A percentile compares a stretch with the other conserved stretches of the same genome.
These are phyloP conservation scores for Spatholobus suberectus DNA, from an alignment of 306 rosid genomes.

Conservation along the genomic window DNA sequence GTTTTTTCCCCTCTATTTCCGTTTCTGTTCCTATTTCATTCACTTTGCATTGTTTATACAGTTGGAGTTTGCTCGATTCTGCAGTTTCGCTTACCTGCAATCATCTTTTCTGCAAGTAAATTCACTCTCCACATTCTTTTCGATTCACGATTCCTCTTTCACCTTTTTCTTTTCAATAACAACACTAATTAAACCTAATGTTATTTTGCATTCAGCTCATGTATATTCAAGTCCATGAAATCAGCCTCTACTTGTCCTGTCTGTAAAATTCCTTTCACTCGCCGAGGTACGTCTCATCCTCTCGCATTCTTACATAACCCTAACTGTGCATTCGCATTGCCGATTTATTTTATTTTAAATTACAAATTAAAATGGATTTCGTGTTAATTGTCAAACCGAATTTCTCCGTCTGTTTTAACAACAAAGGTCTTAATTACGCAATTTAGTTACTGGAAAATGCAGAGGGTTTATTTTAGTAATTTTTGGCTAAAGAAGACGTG, in stretches of 20 bases:
- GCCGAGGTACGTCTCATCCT: conserved; percentile 61
- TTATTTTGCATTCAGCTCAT: conserved; percentile 56
- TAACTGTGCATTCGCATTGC: neutral
- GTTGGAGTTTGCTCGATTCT: conserved; percentile 68
- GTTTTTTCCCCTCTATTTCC: neutral
- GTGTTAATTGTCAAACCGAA: neutral
- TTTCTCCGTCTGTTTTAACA: neutral
- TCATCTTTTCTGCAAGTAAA: conserved; percentile 90
- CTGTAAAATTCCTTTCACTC: conserved; percentile 81
- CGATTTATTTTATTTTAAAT: neutral
- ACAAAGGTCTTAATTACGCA: neutral
- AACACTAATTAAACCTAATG: neutral
- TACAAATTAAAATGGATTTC: neutral
- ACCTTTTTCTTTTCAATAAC: neutral
- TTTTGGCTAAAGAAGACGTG: neutral
- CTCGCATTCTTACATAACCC: neutral
- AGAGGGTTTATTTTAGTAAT: neutral
- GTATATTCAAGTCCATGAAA: conserved; percentile 80
- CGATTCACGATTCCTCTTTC: neutral
- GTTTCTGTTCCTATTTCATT: neutral
- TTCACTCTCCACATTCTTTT: neutral
- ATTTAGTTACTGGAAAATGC: neutral
- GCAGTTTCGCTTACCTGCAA: conserved; percentile 84
- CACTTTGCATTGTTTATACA: conserved; percentile 30
- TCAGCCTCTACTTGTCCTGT: conserved; percentile 80